Evolutionary conservation across 2,329 filamentous ascomycete species (phyloP), one percentile per base, ranked within the genome.

Genomic region (Xylaria arbuscula): DNA sequence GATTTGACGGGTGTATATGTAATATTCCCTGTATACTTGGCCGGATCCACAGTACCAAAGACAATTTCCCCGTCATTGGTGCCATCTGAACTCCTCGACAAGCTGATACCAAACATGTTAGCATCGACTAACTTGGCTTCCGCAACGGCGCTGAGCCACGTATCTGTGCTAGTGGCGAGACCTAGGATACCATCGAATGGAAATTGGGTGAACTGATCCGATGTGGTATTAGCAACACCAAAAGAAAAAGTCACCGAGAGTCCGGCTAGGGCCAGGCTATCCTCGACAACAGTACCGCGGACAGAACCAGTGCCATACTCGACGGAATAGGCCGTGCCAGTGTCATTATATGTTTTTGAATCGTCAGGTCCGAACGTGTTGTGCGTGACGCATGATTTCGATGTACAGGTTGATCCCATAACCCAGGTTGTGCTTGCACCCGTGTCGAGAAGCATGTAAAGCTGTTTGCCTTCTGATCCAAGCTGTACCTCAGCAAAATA

Each of bases 181-280:
- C 93, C 94, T 2, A 97, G 82, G 57, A 97, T 97, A 28, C 94
- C 94, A 78, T 97, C 94, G 79, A 97, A 94, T 1, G 93, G 91
- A 74, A 95, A 97, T 61, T 87, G 86, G 34, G 83, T 81, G 78
- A 97, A 97, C 71, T 96, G 90, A 60, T 88, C 80, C 0, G 92
- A 93, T 1, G 92, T 92, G 28, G 86, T 86, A 40, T 86, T 87
- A 24, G 92, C 93, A 67, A 94, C 80, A 4, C 94, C 94, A 75
- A 97, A 92, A 2, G 87, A 83, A 73, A 93, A 85, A 1, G 85
- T 78, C 15, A 93, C 77, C 50, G 84, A 86, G 70, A 94, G 83
- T 17, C 88, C 88, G 1, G 89, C 92, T 71, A 97, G 81, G 3
- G 84, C 83, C 24, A 96, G 77, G 0, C 83, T 89, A 75, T 97